Percentiles rank a stretch among this genome's conserved stretches.
Conservation (phyloP, 495 filamentous ascomycete species). For the Penicillium antarcticum region DNA sequence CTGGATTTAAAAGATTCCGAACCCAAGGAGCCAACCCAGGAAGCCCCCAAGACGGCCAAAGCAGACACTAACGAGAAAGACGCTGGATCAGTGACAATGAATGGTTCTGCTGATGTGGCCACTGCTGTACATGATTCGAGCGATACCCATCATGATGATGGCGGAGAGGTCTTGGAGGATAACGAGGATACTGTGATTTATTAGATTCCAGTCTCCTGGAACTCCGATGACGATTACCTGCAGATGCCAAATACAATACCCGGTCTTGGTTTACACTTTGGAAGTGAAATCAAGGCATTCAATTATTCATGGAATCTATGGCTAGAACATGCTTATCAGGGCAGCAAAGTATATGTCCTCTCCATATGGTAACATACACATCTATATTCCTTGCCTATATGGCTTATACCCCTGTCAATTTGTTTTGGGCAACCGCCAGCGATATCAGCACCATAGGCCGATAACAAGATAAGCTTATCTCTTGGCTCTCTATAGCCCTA, state of each 20-base stretch:
- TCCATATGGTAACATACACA: no score
- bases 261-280: neutral
- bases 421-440: no score
- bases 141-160: conserved; percentile 53
- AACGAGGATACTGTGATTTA: conserved; percentile 87
- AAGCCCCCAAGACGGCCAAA: conserved; percentile 26
- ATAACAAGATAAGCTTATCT: no score
- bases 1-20: conserved; percentile 3
- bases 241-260: neutral
- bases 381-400: no score
- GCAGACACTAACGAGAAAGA: conserved; percentile 21
- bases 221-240: neutral
- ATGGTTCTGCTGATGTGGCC: conserved; percentile 12
- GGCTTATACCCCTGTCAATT: no score
- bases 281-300: no score
- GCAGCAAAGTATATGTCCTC: no score
- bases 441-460: no score
- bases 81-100: conserved; percentile 17
- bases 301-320: no score
- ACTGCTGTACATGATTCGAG: conserved; percentile 17
- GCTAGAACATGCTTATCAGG: no score
- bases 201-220: conserved; percentile 36
- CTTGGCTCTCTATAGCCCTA: no score
- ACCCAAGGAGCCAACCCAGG: conserved; percentile 14
- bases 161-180: conserved; percentile 69